Evolutionary conservation across 2,329 filamentous ascomycete species (phyloP), one percentile per base, ranked within the genome.

Genomic region (Orbilia javanica): DNA sequence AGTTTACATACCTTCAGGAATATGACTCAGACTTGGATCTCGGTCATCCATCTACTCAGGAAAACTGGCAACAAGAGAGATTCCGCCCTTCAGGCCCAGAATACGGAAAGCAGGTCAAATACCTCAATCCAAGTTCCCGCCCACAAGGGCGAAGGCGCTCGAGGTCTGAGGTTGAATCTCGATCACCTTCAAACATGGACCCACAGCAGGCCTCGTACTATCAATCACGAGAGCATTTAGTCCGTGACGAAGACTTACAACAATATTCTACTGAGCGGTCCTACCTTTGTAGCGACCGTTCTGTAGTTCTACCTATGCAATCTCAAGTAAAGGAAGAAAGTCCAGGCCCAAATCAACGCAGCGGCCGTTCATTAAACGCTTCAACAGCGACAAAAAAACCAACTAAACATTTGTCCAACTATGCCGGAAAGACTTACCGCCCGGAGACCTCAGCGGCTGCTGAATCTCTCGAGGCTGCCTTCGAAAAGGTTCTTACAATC

Each of bases 291-390:
- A 11, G 4, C 10, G 25, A 31, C 8, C 25, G 4, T n/a, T 4
- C 13, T n/a, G 3, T 11, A 11, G 10, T 2, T 4, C 46, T 13
- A 15, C n/a, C 6, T 11, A 6, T 18, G 20, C 46, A 27, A 27
- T 29, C 25, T 1, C 50, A 53, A 29, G 18, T 53, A 15, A 57
- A 57, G 22, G 57, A 63, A 13, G 57, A 63, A 13, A 63, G 57
- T 10, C 57, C 57, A 13, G 34, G 13, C 13, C 34, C 36, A 27
- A 3, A 4, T 1, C 6, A 18, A 13, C 52, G 3, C 6, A 2
- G 20, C 22, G 18, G 15, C 3, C 15, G 2, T n/a, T 11, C 6
- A 1, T 27, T 7, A 39, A 34, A 7, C 15, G 29, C n/a, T n/a
- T 36, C 52, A 22, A 20, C 52, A 57, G 52, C 29, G 10, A 36